Evolutionary conservation across 352 stramenopile species (phyloP), one percentile per base, ranked within the genome.

Genomic region (Halophytophthora batemanensis): DNA sequence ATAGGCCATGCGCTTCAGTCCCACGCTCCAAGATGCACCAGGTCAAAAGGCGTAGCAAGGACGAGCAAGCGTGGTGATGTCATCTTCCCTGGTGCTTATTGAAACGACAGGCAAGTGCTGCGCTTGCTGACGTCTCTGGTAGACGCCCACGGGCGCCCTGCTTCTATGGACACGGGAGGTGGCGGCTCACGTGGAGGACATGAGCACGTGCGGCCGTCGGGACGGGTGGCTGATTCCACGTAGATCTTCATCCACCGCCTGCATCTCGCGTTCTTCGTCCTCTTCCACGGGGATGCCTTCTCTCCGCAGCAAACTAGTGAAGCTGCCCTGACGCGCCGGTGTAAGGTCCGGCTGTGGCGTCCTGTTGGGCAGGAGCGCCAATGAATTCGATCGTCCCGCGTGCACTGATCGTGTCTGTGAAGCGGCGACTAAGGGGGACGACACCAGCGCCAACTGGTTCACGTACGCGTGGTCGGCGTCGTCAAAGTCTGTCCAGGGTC

Each of bases 281-380:
- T 82, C 69, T 18, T 85, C 74, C 21, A 77, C 66, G 25, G 69
- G 39, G 11, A 85, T 69, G 21, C 74, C 74, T 50, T 71, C 66
- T 54, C 54, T 69, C 2, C 66, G 66, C 37, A 85, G 66, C 38
- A 85, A 38, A 3, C 50, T 72, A 2, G 60, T 59, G 47, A 85
- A 82, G 42, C 63, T 71, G 17, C 71, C 74, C 63, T 59, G 64
- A 18, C 57, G 65, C 45, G 68, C 21, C 40, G 66, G 63, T 6
- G 66, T 73, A 13, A 85, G 61, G 53, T 77, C 41, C 1, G 69
- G 71, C 15, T 59, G 57, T 15, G 39, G 44, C 6, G 46, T 53
- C 23, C 37, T 8, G 28, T 19, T 50, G 39, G 51, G 33, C 8
- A 50, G 42, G 29, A 65, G 28, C 39, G 33, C 43, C 23, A 61